Conservation (phyloP, 2,329 filamentous ascomycete genomes). For the Colletotrichum sp. region DNA sequence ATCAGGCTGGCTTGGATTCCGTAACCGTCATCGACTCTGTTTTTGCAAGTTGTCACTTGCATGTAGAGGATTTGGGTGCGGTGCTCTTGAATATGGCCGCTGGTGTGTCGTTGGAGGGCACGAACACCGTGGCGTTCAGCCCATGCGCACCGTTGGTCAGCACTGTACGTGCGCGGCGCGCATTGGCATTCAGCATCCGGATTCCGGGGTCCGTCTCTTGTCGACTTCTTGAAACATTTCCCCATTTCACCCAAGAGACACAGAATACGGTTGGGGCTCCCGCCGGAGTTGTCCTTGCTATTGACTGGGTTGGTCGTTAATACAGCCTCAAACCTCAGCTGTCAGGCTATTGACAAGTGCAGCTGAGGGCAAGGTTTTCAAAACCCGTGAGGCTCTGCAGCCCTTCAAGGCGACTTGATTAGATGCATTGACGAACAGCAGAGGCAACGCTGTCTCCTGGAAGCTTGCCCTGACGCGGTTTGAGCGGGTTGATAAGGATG, state of each 20-base stretch:
- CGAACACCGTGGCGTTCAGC: neutral
- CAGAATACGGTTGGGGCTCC: neutral
- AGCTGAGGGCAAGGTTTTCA: neutral
- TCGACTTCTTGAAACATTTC: neutral
- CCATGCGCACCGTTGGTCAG: neutral
- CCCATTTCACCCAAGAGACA: neutral
- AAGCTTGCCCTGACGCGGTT: neutral
- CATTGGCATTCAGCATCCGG: neutral
- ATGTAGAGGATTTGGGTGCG: neutral
- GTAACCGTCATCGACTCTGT: neutral
- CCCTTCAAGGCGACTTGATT: neutral
- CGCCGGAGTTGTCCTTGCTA: neutral
- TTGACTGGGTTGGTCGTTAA: neutral
- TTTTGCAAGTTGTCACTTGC: neutral
- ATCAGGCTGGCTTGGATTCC: conserved; percentile 4
- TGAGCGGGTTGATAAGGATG: neutral
- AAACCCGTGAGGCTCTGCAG: neutral
- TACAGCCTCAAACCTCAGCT: neutral
- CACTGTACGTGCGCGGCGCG: neutral
- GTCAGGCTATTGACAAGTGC: neutral
- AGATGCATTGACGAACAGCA: neutral
- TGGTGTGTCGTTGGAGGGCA: neutral
- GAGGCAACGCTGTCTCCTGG: neutral
- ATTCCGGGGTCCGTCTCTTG: neutral
- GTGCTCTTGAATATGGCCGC: no score